Base-by-base conservation (phyloP, 192 early-diverging fungal species). In the Lobosporangium transversale region DNA sequence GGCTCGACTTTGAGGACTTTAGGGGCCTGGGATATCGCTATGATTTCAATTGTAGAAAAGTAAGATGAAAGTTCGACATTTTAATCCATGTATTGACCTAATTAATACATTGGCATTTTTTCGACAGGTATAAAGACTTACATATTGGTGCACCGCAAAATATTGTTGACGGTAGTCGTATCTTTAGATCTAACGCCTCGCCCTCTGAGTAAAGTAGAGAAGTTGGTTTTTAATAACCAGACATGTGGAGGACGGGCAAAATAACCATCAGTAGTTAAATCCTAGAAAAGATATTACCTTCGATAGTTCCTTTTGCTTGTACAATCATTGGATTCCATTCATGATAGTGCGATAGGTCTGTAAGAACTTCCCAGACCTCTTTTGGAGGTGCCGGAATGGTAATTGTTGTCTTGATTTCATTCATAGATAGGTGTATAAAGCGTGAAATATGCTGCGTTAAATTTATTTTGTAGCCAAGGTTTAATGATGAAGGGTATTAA, bases 261-360 rank as follows among this genome's bases (percentile, higher is more conserved):
- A 45, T 45, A 9, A 15, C 44, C 4, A 9, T 8, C 14, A 20
- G 14, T 42, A 57, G 42, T n/a, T 21, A 2, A n/a, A 21, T 21
- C 37, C 20, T 21, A 20, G 7, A 35, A 15, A 63, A 36, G 6
- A 26, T 30, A 1, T 33, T 74, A 75, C 71, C 58, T 15, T 49
- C 58, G 7, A 66, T 26, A 21, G 27, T 75, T 40, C 71, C 71
- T 10, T 60, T 66, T 32, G 57, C 63, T 3, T 55, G 42, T 15
- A 57, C 51, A n/a, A 75, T 43, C 43, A 75, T 27, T 2, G 71
- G 71, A 30, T 75, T 75, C 71, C 71, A 75, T 21, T 75, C 58
- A 30, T 52, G 58, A 21, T 75, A 75, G 33, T 37, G 48, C 2
- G 40, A 32, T 8, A 75, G 31, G 40, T 75, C 71, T n/a, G 71